Evolutionary conservation across 164 flowering plant species (phyloP), one percentile per base, ranked within the genome.

Genomic region (Malania oleifera): DNA sequence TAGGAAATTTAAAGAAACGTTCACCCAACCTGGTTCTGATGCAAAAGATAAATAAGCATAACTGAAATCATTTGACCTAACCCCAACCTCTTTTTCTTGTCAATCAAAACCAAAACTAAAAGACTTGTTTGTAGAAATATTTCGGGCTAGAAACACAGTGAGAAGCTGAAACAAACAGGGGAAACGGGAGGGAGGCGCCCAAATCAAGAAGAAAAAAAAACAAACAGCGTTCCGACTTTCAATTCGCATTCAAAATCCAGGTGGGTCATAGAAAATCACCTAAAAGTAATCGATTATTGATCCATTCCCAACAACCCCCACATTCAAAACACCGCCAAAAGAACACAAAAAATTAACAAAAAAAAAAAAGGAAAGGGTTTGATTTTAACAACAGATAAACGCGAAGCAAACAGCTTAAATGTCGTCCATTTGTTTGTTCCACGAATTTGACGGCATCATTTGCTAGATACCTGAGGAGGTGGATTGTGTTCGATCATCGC

Each of bases 391-490:
- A 4, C 35, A 4, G 35, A 31, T 31, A 31, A n/a, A 31, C 9
- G 9, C 35, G 9, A 31, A 31, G 35, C 9, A 31, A 31, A 4
- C 35, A 31, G 35, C 35, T 31, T 31, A 31, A n/a, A 31, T 31
- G 35, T 31, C 6, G 4, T 31, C 35, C 35, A 31, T 31, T 31
- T 31, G 6, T 4, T 31, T 31, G 6, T 31, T 31, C 4, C 9
- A 4, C 9, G 35, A 31, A 31, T 31, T 31, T 31, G 35, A 9
- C 9, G 9, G 35, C 11, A 8, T 2, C 11, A 2, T 13, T 43
- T 3, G 5, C 17, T 1, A 43, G 19, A 15, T 67, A 76, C 77
- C 77, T 60, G 73, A 49, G 59, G 73, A 49, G 59, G 39, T 37
- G 52, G 67, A 18, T 44, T 52, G 46, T 5, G 48, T 49, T 50